Conservation (phyloP, 2,329 filamentous ascomycete genomes). For the Colletotrichum sp. region DNA sequence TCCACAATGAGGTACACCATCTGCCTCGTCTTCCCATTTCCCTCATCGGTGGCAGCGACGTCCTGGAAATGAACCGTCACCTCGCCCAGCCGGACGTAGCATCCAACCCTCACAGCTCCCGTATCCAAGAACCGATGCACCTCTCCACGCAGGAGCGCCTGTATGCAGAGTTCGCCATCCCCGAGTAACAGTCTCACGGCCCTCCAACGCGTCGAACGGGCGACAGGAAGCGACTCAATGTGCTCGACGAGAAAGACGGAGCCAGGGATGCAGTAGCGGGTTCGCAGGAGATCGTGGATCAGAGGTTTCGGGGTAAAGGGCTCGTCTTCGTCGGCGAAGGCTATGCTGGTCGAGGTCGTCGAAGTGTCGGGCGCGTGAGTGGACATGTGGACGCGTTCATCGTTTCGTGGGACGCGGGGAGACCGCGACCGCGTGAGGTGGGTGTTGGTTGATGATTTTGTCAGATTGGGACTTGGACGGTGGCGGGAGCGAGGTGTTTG, state of each 20-base stretch:
- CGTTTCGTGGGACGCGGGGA: neutral
- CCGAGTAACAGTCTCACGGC: constrained; percentile 53
- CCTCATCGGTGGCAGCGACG: neutral
- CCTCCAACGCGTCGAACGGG: constrained; percentile 42
- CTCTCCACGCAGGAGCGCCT: constrained; percentile 50
- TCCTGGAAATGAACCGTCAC: constrained; percentile 27
- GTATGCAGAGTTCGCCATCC: constrained; percentile 59
- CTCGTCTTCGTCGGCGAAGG: constrained; percentile 25
- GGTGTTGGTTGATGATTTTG: neutral
- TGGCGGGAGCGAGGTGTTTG: neutral
- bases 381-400: constrained; percentile 19
- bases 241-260: constrained; percentile 57
- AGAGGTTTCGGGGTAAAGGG: constrained; percentile 40
- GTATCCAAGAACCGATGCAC: constrained; percentile 54
- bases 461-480: neutral
- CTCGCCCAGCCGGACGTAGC: constrained; percentile 51
- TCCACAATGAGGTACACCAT: constrained; percentile 53
- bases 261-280: constrained; percentile 49
- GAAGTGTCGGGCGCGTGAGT: constrained; percentile 6
- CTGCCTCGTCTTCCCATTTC: neutral
- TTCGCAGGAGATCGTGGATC: constrained; percentile 53
- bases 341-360: constrained; percentile 1
- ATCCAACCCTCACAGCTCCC: constrained; percentile 50
- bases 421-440: neutral
- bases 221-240: constrained; percentile 41